Evolutionary conservation across 768 basidiomycete species (phyloP).

Genomic region (Lentinula edodes): DNA sequence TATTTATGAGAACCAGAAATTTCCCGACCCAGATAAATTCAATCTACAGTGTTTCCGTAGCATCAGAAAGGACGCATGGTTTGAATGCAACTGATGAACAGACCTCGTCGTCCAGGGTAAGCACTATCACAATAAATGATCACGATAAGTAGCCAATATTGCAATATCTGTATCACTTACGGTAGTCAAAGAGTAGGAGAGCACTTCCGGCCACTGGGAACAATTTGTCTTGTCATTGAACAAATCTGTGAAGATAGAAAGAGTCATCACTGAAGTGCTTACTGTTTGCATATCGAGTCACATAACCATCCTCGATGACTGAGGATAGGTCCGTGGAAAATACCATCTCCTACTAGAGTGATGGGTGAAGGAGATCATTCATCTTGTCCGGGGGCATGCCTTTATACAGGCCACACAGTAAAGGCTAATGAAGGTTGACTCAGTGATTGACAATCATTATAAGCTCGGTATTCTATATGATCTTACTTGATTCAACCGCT

Average conservation of each 20-base stretch:
- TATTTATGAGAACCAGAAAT: neutral
- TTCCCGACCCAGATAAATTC: conserved; percentile 47
- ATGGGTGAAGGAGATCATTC: neutral
- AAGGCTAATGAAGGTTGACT: too few relatives aligned
- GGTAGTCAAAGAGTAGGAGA: neutral
- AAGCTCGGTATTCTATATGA: too few relatives aligned
- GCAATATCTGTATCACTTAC: neutral
- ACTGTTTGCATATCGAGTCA: neutral
- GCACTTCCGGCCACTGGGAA: neutral
- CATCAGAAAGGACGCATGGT: neutral
- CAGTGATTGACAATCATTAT: too few relatives aligned
- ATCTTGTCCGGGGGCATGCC: too few relatives aligned
- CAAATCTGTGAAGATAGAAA: neutral
- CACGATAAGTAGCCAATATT: too few relatives aligned
- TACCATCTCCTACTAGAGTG: neutral
- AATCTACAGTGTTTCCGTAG: conserved; percentile 25
- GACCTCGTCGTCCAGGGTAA: neutral
- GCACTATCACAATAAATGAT: neutral
- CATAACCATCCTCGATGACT: neutral
- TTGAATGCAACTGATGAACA: neutral
- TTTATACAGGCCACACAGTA: too few relatives aligned
- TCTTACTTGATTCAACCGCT: too few relatives aligned
- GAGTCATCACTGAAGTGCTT: neutral
- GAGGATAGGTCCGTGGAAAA: neutral
- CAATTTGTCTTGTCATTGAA: neutral